Conservation (phyloP, 768 basidiomycete species). For the Amylocystis lapponica region DNA sequence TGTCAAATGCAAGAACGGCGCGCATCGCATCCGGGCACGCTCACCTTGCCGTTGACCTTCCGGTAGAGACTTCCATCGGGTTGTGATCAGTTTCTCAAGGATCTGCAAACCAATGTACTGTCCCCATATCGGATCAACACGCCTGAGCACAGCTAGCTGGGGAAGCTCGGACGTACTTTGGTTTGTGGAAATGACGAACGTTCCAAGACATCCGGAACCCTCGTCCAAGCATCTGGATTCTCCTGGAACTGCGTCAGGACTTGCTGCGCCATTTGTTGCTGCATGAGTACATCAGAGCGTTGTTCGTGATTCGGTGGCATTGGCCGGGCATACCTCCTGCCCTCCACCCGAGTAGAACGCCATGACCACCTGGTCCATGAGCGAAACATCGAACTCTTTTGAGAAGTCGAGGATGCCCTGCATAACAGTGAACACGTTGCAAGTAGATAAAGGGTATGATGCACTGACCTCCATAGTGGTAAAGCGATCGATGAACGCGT, state of each 20-base stretch:
- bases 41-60: constrained; percentile 88
- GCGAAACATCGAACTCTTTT: constrained; percentile 85
- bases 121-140: neutral
- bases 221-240: constrained; percentile 93
- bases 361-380: constrained; percentile 92
- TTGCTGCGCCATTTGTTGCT: constrained; percentile 96
- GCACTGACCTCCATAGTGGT: constrained; percentile 35
- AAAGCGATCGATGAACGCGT: constrained; percentile 18
- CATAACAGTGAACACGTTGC: constrained; percentile 2
- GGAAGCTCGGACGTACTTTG: constrained; percentile 47
- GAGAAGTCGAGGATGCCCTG: constrained; percentile 92
- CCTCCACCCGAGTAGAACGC: constrained; percentile 86
- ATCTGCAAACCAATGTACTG: constrained; percentile 97
- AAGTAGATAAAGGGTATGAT: neutral
- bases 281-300: too few relatives aligned
- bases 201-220: constrained; percentile 92
- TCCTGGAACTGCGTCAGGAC: constrained; percentile 96
- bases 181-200: constrained; percentile 77
- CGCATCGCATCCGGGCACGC: constrained; percentile 4
- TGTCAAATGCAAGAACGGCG: neutral
- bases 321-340: constrained; percentile 64
- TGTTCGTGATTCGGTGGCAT: too few relatives aligned
- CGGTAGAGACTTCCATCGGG: constrained; percentile 94
- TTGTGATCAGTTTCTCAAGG: constrained; percentile 90
- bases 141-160: constrained; percentile 1